A percentile compares a stretch with the other conserved stretches of the same genome.
Evolutionary conservation across 2,329 filamentous ascomycete genomes (phyloP).

Genomic region (Pezicula radicicola): DNA sequence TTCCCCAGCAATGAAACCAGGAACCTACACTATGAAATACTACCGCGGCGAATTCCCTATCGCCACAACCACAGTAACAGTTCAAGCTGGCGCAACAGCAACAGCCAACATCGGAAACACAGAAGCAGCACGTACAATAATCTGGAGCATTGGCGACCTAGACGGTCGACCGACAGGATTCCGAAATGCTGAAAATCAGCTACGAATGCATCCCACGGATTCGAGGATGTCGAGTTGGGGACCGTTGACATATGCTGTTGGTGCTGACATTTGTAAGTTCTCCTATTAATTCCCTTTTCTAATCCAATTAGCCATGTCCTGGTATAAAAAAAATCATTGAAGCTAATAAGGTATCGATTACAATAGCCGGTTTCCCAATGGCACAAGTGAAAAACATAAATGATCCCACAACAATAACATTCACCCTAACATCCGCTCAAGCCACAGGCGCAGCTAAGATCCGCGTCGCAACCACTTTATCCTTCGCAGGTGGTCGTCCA

Average conservation of each 20-base stretch:
- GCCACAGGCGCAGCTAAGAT: conserved; percentile 53
- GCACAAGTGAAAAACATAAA: conserved; percentile 61
- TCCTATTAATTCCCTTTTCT: no score
- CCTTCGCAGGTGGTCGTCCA: conserved; percentile 58
- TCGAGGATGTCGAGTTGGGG: conserved; percentile 60
- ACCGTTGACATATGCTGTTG: conserved; percentile 58
- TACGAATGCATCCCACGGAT: conserved; percentile 67
- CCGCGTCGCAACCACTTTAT: conserved; percentile 61
- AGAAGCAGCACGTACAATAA: conserved; percentile 41
- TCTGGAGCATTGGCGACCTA: conserved; percentile 64
- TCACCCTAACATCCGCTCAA: conserved; percentile 46
- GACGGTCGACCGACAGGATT: conserved; percentile 64
- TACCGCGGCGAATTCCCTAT: conserved; percentile 58
- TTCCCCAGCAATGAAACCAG: conserved; percentile 64
- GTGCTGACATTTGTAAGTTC: conserved; percentile 18
- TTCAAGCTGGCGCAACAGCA: conserved; percentile 45
- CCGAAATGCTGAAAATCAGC: conserved; percentile 63
- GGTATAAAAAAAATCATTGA: conserved; percentile 30
- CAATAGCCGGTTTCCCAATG: conserved; percentile 57
- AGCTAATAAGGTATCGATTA: no score
- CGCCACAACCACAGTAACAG: conserved; percentile 43
- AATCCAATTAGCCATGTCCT: conserved; percentile 11
- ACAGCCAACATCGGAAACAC: conserved; percentile 48
- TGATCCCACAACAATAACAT: conserved; percentile 56
- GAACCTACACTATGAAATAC: conserved; percentile 66